Percentiles rank a stretch among this genome's conserved stretches.
phyloP scores from a whole-genome alignment of 1,139 yeast species.

The Hyphopichia pseudoburtonii region DNA sequence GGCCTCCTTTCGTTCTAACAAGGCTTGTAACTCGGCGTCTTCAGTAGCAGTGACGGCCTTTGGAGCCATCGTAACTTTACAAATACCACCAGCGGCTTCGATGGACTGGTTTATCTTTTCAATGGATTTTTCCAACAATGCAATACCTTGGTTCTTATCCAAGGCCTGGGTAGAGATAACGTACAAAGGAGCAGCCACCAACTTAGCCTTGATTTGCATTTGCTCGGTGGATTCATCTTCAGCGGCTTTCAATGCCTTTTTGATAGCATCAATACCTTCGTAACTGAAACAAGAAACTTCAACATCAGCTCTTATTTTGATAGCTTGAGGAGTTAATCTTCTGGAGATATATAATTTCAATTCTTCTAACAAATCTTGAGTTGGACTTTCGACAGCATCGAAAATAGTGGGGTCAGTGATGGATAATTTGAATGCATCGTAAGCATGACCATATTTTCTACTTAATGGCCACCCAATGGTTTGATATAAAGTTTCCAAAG shows the following conservation, averaged over 20 bases:
- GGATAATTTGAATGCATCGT: slow-evolving; percentile 95
- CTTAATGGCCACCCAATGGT: slow-evolving; percentile 97
- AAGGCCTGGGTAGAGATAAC: slow-evolving; percentile 91
- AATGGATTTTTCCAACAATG: slow-evolving; percentile 74
- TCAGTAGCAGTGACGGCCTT: slow-evolving; percentile 98
- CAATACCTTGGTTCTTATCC: slow-evolving; percentile 87
- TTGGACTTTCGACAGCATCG: slow-evolving; percentile 74
- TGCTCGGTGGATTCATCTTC: slow-evolving; percentile 82
- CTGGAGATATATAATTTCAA: slow-evolving; percentile 83
- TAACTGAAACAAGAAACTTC: slow-evolving; percentile 96
- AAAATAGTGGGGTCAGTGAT: slow-evolving; percentile 90
- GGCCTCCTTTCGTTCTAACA: slow-evolving; percentile 61
- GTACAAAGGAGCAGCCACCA: slow-evolving; percentile 97
- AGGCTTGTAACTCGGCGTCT: slow-evolving; percentile 95
- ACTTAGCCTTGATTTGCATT: slow-evolving; percentile 84
- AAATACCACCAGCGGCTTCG: slow-evolving; percentile 74
- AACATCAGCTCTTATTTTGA: slow-evolving; percentile 95
- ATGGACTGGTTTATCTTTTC: slow-evolving; percentile 71
- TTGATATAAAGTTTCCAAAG: slow-evolving; percentile 82
- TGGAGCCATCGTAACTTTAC: slow-evolving; percentile 96
- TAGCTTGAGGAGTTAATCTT: slow-evolving; percentile 96
- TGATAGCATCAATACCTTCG: slow-evolving; percentile 95
- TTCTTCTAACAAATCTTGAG: slow-evolving; percentile 73
- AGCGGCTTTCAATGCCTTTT: slow-evolving; percentile 82
- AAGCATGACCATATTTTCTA: slow-evolving; percentile 93